Base-by-base conservation (phyloP, 2,329 filamentous ascomycete genomes). In the Stachybotrys chartarum region DNA sequence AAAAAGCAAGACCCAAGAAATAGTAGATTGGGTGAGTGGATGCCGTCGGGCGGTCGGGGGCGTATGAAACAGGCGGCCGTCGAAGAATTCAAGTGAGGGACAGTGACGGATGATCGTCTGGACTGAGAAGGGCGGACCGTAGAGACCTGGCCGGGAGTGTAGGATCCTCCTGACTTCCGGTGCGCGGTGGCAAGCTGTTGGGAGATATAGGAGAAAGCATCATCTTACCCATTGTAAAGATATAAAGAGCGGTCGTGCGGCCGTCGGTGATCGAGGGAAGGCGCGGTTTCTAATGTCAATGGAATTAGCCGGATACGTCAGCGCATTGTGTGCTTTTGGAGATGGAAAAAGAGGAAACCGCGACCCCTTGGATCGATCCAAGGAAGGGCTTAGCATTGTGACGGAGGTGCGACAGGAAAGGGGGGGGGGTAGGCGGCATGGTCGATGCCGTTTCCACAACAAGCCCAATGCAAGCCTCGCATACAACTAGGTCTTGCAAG, bases 1-100 rank as follows among this genome's bases (percentile, higher is more conserved):
- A 68, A 67, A 70, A 66, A 61, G 56, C 58, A 59, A 60, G 65
- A 72, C 68, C 75, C 71, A 76, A 77, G 68, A 77, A 76, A 73
- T 63, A 62, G 70, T 77, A 78, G 67, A 78, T 76, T 63, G 63
- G 57, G 55, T 6, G n/a, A n/a, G 17, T 16, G n/a, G n/a, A 16
- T 16, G 17, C 12, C 17, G 45, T 47, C 45, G 45, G 17, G 45
- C 14, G 17, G 45, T n/a, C 45, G 45, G 45, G 17, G 17, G 16
- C 12, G 14, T 7, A 8, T 18, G n/a, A n/a, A 47, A 47, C 12
- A 16, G 17, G 17, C n/a, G 45, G 45, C 45, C 7, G 57, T 55
- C 61, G 59, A 63, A 57, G 54, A 56, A 12, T 39, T 7, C 35
- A 39, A 39, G 35, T 7, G 12, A 39, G 35, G 35, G 45, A 18